A percentile compares a stretch with the other conserved stretches of the same genome.
These are phyloP conservation scores for Wickerhamomyces hampshirensis DNA, from an alignment of 805 yeast genomes.

Conservation along the genomic window DNA sequence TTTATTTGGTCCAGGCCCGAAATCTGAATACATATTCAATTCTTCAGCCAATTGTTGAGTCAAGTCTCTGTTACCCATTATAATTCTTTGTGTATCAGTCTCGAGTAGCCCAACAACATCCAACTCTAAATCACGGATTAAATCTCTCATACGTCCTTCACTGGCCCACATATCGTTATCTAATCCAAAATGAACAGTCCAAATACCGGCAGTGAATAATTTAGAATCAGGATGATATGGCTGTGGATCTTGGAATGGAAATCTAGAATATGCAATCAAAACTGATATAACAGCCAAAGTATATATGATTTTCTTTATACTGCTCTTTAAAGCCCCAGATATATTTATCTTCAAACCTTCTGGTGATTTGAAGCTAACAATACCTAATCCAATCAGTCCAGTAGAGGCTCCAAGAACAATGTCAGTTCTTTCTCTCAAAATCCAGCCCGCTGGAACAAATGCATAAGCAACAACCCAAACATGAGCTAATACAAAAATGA, in stretches of 20 bases:
- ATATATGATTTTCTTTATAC: constrained; percentile 24
- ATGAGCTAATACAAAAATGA: constrained; percentile 66
- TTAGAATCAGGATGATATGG: constrained; percentile 67
- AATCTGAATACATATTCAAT: constrained; percentile 90
- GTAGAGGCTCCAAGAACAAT: constrained; percentile 59
- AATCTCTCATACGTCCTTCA: constrained; percentile 82
- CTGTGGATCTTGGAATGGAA: constrained; percentile 54
- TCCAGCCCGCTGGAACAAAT: constrained; percentile 91
- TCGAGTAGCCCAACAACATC: constrained; percentile 91
- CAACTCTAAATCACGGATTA: constrained; percentile 78
- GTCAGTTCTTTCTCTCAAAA: constrained; percentile 86
- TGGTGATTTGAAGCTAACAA: constrained; percentile 22
- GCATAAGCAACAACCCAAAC: constrained; percentile 99
- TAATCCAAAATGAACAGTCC: constrained; percentile 97
- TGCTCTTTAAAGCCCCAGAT: constrained; percentile 6
- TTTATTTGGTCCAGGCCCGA: constrained; percentile 96
- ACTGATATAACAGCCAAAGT: constrained; percentile 42
- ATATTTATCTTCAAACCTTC: constrained; percentile 6
- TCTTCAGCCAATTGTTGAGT: constrained; percentile 91
- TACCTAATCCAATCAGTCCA: constrained; percentile 47
- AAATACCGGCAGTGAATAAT: constrained; percentile 88
- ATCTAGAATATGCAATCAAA: constrained; percentile 49
- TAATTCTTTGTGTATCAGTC: constrained; percentile 87
- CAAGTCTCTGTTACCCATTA: constrained; percentile 93
- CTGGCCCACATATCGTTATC: constrained; percentile 98